phyloP scores from a whole-genome alignment of 1,139 yeast species.

The Barnettozyma hawaiiensis region DNA sequence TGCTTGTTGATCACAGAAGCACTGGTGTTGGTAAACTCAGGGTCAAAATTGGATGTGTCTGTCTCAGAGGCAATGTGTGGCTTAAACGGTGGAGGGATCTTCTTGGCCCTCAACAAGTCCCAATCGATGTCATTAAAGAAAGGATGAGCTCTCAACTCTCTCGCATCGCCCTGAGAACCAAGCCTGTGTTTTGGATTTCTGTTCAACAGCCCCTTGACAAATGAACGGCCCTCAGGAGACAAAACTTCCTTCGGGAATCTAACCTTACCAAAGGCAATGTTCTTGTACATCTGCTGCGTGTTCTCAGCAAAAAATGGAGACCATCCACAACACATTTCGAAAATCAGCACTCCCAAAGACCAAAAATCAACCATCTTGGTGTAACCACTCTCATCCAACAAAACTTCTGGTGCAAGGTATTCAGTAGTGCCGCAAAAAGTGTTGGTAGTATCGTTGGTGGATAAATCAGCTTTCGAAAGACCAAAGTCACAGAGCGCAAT shows the following conservation, averaged over 20 bases:
- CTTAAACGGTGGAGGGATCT: constrained; percentile 95
- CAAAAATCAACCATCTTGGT: constrained; percentile 86
- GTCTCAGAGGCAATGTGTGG: constrained; percentile 89
- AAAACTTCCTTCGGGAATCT: constrained; percentile 93
- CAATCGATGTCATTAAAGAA: constrained; percentile 90
- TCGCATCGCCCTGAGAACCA: constrained; percentile 87
- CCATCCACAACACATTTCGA: constrained; percentile 98
- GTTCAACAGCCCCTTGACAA: constrained; percentile 89
- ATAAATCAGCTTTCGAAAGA: constrained; percentile 83
- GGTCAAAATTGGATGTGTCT: constrained; percentile 94
- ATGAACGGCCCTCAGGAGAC: constrained; percentile 86
- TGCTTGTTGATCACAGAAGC: constrained; percentile 74
- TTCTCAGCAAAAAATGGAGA: constrained; percentile 98
- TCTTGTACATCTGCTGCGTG: constrained; percentile 97
- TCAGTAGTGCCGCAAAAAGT: constrained; percentile 98
- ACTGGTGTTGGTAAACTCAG: constrained; percentile 90
- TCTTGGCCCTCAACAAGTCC: constrained; percentile 70
- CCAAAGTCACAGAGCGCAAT: constrained; percentile 97
- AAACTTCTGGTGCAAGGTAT: constrained; percentile 75
- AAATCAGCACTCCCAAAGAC: constrained; percentile 76
- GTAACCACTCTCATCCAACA: constrained; percentile 77
- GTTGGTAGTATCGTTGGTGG: constrained; percentile 82
- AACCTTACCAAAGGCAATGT: constrained; percentile 96
- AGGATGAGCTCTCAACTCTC: constrained; percentile 85
- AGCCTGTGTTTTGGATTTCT: constrained; percentile 93